Conservation (phyloP, 805 yeast species). For the Yarrowia sp. region DNA sequence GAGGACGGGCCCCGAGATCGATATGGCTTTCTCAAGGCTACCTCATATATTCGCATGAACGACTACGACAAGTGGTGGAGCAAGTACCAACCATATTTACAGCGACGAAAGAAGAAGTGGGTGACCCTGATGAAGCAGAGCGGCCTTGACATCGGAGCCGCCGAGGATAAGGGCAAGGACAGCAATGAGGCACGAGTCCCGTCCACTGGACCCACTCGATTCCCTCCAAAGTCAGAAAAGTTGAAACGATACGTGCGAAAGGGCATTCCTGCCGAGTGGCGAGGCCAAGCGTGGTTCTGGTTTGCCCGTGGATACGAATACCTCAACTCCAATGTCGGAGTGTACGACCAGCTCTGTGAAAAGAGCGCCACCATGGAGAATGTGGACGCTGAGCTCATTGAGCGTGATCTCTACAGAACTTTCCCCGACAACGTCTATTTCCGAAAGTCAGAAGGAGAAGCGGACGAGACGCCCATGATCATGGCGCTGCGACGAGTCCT, state of each 20-base stretch:
- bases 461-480: slow-evolving; percentile 61
- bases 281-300: slow-evolving; percentile 96
- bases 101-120: slow-evolving; percentile 77
- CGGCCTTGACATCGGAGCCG: slow-evolving; percentile 50
- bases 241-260: slow-evolving; percentile 71
- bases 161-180: slow-evolving; percentile 37
- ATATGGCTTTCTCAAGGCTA: slow-evolving; percentile 80
- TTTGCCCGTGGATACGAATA: slow-evolving; percentile 82
- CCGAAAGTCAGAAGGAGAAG: slow-evolving; percentile 41
- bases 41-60: slow-evolving; percentile 48
- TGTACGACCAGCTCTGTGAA: slow-evolving; percentile 64
- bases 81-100: slow-evolving; percentile 59
- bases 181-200: background rate
- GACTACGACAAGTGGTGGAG: slow-evolving; percentile 75
- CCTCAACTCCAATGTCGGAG: slow-evolving; percentile 64
- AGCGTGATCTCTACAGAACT: slow-evolving; percentile 87
- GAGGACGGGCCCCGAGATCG: slow-evolving; percentile 49
- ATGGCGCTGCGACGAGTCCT: slow-evolving; percentile 74
- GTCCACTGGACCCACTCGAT: slow-evolving; percentile 49
- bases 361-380: slow-evolving; percentile 54
- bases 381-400: slow-evolving; percentile 86
- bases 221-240: slow-evolving; percentile 76
- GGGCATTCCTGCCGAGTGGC: slow-evolving; percentile 96
- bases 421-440: slow-evolving; percentile 91
- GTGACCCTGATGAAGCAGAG: slow-evolving; percentile 56